Base-by-base conservation (phyloP, 352 stramenopile species). In the Hyaloperonospora brassicae region DNA sequence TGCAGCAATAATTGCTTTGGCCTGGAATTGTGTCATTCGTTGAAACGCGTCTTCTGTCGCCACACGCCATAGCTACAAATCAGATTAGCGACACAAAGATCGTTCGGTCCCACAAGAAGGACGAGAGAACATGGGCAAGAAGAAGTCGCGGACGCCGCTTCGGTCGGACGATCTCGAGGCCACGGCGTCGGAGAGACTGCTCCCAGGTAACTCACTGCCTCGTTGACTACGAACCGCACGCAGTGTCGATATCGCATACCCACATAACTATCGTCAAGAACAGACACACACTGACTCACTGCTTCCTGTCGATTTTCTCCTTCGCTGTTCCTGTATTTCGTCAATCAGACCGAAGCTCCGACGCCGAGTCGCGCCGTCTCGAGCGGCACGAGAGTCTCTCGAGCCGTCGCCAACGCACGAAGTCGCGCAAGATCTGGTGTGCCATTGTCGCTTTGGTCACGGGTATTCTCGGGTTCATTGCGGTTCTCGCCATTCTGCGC, bases 391-490 rank as follows among this genome's bases (percentile, higher is more conserved):
- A 78, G 39, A 79, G 44, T 31, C 64, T 70, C 5, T 67, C 66
- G 35, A 47, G 76, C 25, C 57, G 79, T 27, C 79, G 68, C 11
- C 72, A 77, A 42, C 76, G 79, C 43, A 76, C 54, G 64, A 85
- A 87, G 57, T 80, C 80, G 23, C 66, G 73, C 25, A 84, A 76
- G 40, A 76, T 88, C 40, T 94, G 81, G 81, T 92, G 78, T 60
- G 80, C 81, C 24, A 90, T 94, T 61, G 79, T 91, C 34, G 73
- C 78, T 34, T 55, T 92, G 24, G 86, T 72, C 5, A 70, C 69
- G n/a, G 82, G 79, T 40, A 86, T 91, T 44, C 64, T 94, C 25
- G 65, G 86, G 11, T 89, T 94, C 56, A 89, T 94, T 38, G 78
- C 70, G 10, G 67, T 89, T 34, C 62, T 94, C 34, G 82, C 84